Conservation (phyloP, 2,329 filamentous ascomycete genomes). For the Torrubiellomyces zombiae region DNA sequence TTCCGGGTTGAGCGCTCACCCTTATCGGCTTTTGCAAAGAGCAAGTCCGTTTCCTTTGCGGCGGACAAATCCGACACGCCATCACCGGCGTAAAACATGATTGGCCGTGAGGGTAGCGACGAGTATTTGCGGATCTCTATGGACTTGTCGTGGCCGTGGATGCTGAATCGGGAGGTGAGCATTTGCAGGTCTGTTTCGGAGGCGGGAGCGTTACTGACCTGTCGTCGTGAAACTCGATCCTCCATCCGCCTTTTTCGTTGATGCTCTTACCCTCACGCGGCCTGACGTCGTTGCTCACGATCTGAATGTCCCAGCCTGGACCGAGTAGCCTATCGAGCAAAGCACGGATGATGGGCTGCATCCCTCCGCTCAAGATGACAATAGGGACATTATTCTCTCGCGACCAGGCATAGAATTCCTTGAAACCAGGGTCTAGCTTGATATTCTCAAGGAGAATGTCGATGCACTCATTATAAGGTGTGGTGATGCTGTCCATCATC, state of each 20-base stretch:
- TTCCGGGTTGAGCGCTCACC: slow-evolving; percentile 32
- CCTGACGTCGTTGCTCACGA: slow-evolving; percentile 73
- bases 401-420: slow-evolving; percentile 74
- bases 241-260: slow-evolving; percentile 70
- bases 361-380: slow-evolving; percentile 81
- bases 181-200: not conserved
- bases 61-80: slow-evolving; percentile 87
- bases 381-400: slow-evolving; percentile 72
- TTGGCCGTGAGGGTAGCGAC: slow-evolving; percentile 56
- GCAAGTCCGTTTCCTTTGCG: slow-evolving; percentile 76
- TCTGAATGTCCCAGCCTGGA: slow-evolving; percentile 64
- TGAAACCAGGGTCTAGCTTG: slow-evolving; percentile 75
- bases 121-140: slow-evolving; percentile 80
- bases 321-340: slow-evolving; percentile 68
- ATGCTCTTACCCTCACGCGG: slow-evolving; percentile 49
- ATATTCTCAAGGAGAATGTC: slow-evolving; percentile 65
- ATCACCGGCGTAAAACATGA: slow-evolving; percentile 88
- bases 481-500: slow-evolving; percentile 79
- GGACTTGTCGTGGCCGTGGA: slow-evolving; percentile 95
- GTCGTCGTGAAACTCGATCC: slow-evolving; percentile 77
- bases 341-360: slow-evolving; percentile 80
- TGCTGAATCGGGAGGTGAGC: slow-evolving; percentile 23
- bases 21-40: slow-evolving; percentile 85
- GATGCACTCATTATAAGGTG: slow-evolving; percentile 70
- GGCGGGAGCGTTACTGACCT: slow-evolving; percentile 30